These are phyloP conservation scores for Xylaria sp. DNA, from an alignment of 2,329 filamentous ascomycete species.

Conservation along the genomic window DNA sequence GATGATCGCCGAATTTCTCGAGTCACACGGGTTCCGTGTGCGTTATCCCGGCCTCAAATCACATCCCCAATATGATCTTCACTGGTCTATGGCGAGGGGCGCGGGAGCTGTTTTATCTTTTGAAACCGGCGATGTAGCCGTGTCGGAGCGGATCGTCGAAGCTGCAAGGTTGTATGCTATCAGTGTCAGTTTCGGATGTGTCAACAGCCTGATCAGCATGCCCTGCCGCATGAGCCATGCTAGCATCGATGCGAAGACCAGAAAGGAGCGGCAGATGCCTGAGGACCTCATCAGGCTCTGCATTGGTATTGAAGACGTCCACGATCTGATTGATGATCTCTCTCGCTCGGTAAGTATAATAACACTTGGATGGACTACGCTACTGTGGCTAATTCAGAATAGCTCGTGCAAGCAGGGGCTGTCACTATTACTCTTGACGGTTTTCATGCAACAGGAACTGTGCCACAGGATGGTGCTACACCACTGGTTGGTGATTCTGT, in stretches of 20 bases:
- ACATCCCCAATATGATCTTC: slow-evolving; percentile 95
- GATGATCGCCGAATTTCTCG: slow-evolving; percentile 90
- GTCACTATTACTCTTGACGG: slow-evolving; percentile 87
- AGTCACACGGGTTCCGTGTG: slow-evolving; percentile 90
- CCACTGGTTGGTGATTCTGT: slow-evolving; percentile 37
- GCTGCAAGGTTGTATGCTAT: slow-evolving; percentile 92
- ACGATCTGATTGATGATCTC: slow-evolving; percentile 93
- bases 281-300: slow-evolving; percentile 97
- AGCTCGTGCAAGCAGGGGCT: slow-evolving; percentile 94
- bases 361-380: slow-evolving; percentile 1
- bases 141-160: slow-evolving; percentile 95
- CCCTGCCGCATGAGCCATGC: slow-evolving; percentile 99
- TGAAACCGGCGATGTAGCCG: slow-evolving; percentile 85
- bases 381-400: slow-evolving; percentile 42
- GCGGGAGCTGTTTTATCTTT: slow-evolving; percentile 95
- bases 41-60: slow-evolving; percentile 94
- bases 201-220: slow-evolving; percentile 99
- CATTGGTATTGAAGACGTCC: slow-evolving; percentile 92
- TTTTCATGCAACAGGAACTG: slow-evolving; percentile 68
- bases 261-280: slow-evolving; percentile 88
- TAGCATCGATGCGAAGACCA: slow-evolving; percentile 94
- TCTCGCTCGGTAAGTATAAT: slow-evolving; percentile 80
- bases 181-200: slow-evolving; percentile 96
- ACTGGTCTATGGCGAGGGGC: slow-evolving; percentile 94
- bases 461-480: slow-evolving; percentile 36